phyloP scores from a whole-genome alignment of 306 rosid genomes.

The Cucumis melo region DNA sequence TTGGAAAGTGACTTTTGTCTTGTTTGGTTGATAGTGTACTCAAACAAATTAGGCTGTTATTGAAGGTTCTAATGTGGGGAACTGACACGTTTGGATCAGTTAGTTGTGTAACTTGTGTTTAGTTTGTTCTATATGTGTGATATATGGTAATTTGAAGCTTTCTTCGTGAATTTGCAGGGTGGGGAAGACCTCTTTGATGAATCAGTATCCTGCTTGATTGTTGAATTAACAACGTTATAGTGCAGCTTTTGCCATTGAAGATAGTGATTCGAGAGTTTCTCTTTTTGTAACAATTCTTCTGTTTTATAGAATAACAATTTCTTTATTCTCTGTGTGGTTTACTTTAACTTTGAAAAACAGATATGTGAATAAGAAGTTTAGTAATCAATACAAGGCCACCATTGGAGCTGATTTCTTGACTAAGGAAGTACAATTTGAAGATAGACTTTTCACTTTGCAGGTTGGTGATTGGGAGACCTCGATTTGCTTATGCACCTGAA shows the following conservation, averaged over 20 bases:
- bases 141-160: background rate
- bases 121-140: background rate
- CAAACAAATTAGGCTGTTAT: background rate
- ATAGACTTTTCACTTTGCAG: conserved; percentile 98
- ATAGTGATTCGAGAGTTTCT: background rate
- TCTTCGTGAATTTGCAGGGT: conserved; percentile 55
- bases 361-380: conserved; percentile 94
- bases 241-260: background rate
- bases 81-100: background rate
- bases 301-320: background rate
- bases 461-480: conserved; percentile 19
- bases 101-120: background rate
- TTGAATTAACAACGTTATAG: background rate
- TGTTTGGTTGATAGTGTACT: background rate
- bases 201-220: conserved; percentile 66
- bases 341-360: conserved; percentile 31
- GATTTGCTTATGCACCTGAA: background rate
- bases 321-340: conserved; percentile 15
- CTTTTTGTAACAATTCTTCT: background rate
- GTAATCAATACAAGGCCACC: conserved; percentile 97
- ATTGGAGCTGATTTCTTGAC: conserved; percentile 97
- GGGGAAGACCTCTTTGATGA: conserved; percentile 99
- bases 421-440: conserved; percentile 95
- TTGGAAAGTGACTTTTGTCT: background rate
- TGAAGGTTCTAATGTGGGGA: background rate